Percentiles rank a stretch among this genome's conserved stretches.
Conservation (phyloP, 345 rosid genomes). For the Arabis alpina region DNA sequence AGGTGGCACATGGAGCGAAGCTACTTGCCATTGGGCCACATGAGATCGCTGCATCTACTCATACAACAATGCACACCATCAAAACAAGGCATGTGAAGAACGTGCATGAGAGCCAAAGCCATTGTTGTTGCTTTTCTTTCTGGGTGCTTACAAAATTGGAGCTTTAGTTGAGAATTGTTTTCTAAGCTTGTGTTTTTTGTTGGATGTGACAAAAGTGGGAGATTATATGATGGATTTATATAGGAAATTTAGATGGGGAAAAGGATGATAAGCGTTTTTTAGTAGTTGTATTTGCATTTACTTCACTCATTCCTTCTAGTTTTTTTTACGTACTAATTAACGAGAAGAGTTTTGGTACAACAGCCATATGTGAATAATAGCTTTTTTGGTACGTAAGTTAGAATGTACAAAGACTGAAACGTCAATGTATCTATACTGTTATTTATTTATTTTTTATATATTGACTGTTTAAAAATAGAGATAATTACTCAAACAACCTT, state of each 20-base stretch:
- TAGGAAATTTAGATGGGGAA: constrained; percentile 6
- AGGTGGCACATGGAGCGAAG: constrained; percentile 45
- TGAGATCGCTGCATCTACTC: constrained; percentile 44
- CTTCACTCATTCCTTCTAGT: constrained; percentile 11
- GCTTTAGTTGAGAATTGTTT: neutral
- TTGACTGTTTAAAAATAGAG: neutral
- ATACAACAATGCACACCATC: constrained; percentile 35
- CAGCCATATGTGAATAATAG: neutral
- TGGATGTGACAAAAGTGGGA: constrained; percentile 32
- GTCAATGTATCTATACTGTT: neutral
- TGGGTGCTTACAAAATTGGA: neutral
- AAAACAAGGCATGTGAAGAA: constrained; percentile 35
- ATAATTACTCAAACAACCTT: too few relatives aligned
- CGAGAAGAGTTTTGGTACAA: neutral
- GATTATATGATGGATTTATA: constrained; percentile 10
- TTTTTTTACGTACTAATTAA: neutral
- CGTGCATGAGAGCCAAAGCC: constrained; percentile 27
- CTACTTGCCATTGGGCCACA: constrained; percentile 44
- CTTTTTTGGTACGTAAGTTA: neutral
- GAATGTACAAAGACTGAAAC: neutral
- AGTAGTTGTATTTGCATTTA: constrained; percentile 37
- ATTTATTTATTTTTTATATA: neutral
- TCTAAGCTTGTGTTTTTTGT: constrained; percentile 16
- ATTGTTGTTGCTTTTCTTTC: constrained; percentile 19
- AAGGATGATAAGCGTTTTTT: constrained; percentile 17